Base-by-base conservation (phyloP, 192 early-diverging fungal genomes). In the Chytriomyces sp. region DNA sequence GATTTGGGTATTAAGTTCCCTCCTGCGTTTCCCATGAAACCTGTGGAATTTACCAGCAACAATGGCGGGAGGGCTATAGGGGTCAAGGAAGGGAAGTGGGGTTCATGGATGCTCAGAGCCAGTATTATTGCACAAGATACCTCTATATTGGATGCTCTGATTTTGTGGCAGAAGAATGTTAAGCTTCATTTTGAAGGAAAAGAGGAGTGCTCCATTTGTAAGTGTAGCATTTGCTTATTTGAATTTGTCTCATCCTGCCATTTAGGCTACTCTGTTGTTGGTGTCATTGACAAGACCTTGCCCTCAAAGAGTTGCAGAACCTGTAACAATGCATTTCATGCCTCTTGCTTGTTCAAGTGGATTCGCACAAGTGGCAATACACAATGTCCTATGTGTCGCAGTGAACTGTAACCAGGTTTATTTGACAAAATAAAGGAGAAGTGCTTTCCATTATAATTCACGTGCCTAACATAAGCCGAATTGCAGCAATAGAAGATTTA, bases 241-340 rank as follows among this genome's bases (percentile, higher is more conserved):
- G 25, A 38, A 26, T 65, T 52, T 25, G 65, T n/a, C 25, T n/a
- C n/a, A 57, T 38, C 52, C 30, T 49, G 34, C 34, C n/a, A 68
- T 38, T 14, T 28, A 64, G 74, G 81, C 82, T 99, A 98, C 75
- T 97, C 94, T 28, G 90, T 98, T 53, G 93, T 99, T 19, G 92
- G 93, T 38, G 85, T 93, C 3, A 81, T 92, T 61, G 96, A 98
- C 78, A 84, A 90, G 59, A 88, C 90, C 17, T 75, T 98, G 58
- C 98, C 98, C 6, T 91, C 78, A 59, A 95, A 95, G 79, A 88
- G 89, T 52, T 99, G 98, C 81, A 80, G 83, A 41, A 96, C 94
- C 0, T 99, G 98, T 77, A 96, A 98, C 76, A 90, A 99, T 76
- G 85, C 88, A 64, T 99, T 96, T 88, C 98, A 99, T 63, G 86